Evolutionary conservation across 2,329 filamentous ascomycete genomes (phyloP), one percentile per base, ranked within the genome.

Genomic region (Paraconiothyrium sp.): DNA sequence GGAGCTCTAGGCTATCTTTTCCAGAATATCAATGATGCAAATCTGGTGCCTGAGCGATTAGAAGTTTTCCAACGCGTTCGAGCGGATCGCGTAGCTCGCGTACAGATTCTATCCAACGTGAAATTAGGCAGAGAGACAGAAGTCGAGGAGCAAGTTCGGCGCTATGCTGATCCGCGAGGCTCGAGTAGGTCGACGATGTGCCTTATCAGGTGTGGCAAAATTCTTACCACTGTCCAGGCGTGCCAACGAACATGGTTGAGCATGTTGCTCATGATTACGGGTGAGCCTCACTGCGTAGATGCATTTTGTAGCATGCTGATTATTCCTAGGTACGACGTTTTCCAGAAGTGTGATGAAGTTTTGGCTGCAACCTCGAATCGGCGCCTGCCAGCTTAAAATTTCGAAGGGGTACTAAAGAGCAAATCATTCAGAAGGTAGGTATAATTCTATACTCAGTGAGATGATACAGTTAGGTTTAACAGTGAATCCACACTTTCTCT

Each of bases 1-100:
- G 58, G 52, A 10, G 35, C 58, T 16, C 20, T 60, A 11, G 58
- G 58, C 30, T 32, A 37, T 27, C 52, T 60, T 14, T 60, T 60
- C 52, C 44, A 34, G 14, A 16, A 27, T n/a, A 37, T 43, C 39
- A 24, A 24, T 9, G 22, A 49, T 22, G 20, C 44, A 6, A 30
- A 2, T 14, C 9, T 10, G 14, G 34, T 60, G 13, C 52, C 58
- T 7, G 52, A 55, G 20, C 52, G 47, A 35, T 47, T 60, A 4
- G 35, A 24, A 20, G 3, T 57, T 1, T 60, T 51, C 32, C 32
- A 57, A 41, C 27, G 39, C 7, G 44, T 27, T 30, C 44, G 54
- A 22, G 32, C 27, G 16, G 14, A 34, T 24, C 52, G 58, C 4
- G 54, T 41, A 22, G 30, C 58, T 4, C 30, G 52, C 14, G 48